A percentile compares a stretch with the other conserved stretches of the same genome.
Conservation (phyloP, 805 yeast species). For the Torulaspora maleeae region DNA sequence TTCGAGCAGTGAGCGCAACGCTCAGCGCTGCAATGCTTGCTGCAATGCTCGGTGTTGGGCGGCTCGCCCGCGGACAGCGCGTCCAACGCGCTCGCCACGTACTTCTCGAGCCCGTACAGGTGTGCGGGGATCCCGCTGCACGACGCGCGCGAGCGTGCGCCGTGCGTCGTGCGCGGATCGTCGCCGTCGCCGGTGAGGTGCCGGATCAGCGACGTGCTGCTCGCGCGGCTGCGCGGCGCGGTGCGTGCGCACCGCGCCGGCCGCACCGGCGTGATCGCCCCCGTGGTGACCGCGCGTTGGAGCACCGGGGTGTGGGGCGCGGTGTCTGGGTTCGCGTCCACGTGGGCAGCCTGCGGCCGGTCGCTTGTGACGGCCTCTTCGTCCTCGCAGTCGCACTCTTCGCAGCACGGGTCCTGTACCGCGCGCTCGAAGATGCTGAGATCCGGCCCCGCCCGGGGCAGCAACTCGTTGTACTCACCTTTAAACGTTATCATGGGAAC, state of each 20-base stretch:
- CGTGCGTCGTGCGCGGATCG: too few species aligned
- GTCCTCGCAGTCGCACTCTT: conserved; percentile 26
- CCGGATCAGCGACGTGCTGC: conserved; percentile 6
- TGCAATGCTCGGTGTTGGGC: not conserved
- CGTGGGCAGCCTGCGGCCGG: too few species aligned
- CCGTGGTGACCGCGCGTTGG: not conserved
- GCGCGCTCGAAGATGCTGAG: conserved; percentile 27
- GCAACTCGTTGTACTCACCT: too few species aligned
- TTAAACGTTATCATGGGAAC: not conserved
- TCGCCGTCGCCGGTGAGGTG: conserved; percentile 3
- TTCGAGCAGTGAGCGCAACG: not conserved
- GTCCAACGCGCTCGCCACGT: conserved; percentile 29
- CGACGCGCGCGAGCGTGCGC: conserved; percentile 12
- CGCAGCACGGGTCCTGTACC: conserved; percentile 27
- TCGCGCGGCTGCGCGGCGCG: conserved; percentile 3
- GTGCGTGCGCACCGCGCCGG: not conserved
- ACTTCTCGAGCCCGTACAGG: conserved; percentile 29
- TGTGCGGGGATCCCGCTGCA: conserved; percentile 26
- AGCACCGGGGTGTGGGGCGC: not conserved
- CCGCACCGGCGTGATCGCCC: not conserved
- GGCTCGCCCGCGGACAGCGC: conserved; percentile 17
- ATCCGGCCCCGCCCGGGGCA: not conserved
- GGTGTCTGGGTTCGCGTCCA: not conserved
- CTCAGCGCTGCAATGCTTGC: too few species aligned
- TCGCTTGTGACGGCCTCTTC: not conserved